Percentiles rank a stretch among this genome's conserved stretches.
Evolutionary conservation across 1,139 yeast species (phyloP).

Genomic region (Hansenula sp.): DNA sequence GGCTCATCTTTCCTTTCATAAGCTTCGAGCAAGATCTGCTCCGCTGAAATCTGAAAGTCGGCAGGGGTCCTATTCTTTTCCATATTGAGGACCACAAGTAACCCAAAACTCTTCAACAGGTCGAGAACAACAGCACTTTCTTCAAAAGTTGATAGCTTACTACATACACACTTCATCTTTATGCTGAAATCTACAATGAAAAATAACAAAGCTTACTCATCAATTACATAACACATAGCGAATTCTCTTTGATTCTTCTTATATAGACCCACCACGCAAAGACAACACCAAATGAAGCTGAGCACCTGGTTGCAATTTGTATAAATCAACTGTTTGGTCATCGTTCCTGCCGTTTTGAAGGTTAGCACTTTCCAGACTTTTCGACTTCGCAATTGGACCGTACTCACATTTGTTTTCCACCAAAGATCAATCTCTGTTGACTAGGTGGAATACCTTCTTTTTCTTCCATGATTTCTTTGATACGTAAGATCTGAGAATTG

Average conservation of each 20-base stretch:
- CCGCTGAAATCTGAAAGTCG: constrained; percentile 51
- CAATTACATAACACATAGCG: neutral
- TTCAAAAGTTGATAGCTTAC: neutral
- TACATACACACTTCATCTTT: neutral
- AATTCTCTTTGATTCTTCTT: too few species aligned
- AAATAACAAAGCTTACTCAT: neutral
- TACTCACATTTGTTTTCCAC: constrained; percentile 83
- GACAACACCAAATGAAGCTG: constrained; percentile 87
- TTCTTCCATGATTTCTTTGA: constrained; percentile 93
- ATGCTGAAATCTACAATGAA: neutral
- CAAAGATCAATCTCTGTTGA: constrained; percentile 87
- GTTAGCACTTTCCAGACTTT: constrained; percentile 9
- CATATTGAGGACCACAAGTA: neutral
- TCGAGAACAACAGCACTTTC: too few species aligned
- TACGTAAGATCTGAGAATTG: constrained; percentile 52
- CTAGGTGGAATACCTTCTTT: constrained; percentile 97
- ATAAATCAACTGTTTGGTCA: constrained; percentile 62
- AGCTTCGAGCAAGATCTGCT: constrained; percentile 52
- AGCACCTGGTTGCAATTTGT: constrained; percentile 69
- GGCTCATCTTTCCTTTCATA: constrained; percentile 44
- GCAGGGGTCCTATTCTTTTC: constrained; percentile 39
- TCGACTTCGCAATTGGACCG: neutral
- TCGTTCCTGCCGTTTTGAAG: constrained; percentile 46
- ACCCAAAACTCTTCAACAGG: too few species aligned
- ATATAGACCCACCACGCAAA: constrained; percentile 68